Base-by-base conservation (phyloP, 1,284 basidiomycete species). In the Porogramme epimiltina region DNA sequence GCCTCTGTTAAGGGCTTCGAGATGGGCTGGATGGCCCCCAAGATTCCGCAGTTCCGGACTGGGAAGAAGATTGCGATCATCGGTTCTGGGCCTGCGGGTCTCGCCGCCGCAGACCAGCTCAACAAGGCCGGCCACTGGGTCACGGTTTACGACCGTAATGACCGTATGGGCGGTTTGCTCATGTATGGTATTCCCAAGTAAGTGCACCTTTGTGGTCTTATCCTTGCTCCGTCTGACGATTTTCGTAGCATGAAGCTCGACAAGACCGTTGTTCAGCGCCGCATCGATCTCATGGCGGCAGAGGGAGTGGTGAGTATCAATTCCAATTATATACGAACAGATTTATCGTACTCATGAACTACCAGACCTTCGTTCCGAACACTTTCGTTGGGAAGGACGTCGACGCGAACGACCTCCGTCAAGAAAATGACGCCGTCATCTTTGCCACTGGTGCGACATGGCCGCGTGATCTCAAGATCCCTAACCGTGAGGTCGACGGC, bases 91-190 rank as follows among this genome's bases (percentile, higher is more conserved):
- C 93, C 95, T 45, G 89, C 94, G 20, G 95, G 95, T 58, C 77
- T 97, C 44, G 87, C 95, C 23, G 91, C 89, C 58, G 91, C 91
- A 42, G 91, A 93, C 64, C 90, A 93, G 62, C 80, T 98, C 59
- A 98, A 98, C 80, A 93, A 93, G 71, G 94, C 93, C 39, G 95
- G 95, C 3, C 93, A 98, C 73, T 72, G 73, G 25, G 92, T 97
- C 49, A 95, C 90, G 10, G 91, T 98, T 23, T 98, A 94, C 71
- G 95, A 98, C 68, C 86, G 94, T 47, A 92, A 95, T 63, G 94
- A 98, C 68, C 89, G 94, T 49, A 88, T 94, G 78, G 95, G 95
- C 58, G 95, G 95, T 54, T 80, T 97, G 45, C 76, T 97, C 66
- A 91, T 92, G 88, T 92, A 91, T 72, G 91, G 93, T 47, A 95